Evolutionary conservation across 140 eudicot genomes (phyloP).

Genomic region (Oenanthe javanica): DNA sequence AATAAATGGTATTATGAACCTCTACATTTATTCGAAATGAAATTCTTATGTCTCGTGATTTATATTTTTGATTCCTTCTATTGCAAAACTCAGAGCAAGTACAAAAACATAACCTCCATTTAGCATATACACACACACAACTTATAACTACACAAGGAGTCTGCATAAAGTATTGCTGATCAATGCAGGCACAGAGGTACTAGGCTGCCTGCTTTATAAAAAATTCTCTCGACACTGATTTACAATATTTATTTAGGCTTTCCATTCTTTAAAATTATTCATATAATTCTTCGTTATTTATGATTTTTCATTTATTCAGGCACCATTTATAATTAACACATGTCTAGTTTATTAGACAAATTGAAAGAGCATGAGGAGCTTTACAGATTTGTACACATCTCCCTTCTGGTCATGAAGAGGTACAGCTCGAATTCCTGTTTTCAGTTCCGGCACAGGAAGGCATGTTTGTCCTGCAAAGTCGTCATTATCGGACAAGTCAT

Average conservation of each 20-base stretch:
- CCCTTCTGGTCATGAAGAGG: slow-evolving; percentile 65
- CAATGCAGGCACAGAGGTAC: background rate
- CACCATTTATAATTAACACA: background rate
- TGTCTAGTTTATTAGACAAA: slow-evolving; percentile 24
- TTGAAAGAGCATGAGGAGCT: slow-evolving; percentile 61
- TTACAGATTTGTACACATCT: slow-evolving; percentile 59
- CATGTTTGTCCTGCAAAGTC: slow-evolving; percentile 94
- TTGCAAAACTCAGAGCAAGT: background rate
- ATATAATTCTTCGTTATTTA: background rate
- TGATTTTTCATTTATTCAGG: background rate
- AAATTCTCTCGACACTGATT: background rate
- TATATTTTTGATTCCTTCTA: background rate
- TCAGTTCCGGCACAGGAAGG: slow-evolving; percentile 69
- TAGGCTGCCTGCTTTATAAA: background rate
- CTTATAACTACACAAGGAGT: background rate
- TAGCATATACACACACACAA: background rate
- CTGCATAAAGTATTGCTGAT: background rate
- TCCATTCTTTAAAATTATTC: background rate
- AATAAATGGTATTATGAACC: background rate
- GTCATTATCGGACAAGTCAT: slow-evolving; percentile 59
- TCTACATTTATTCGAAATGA: background rate
- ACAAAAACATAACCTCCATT: background rate
- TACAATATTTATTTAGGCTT: background rate
- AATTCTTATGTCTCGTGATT: background rate
- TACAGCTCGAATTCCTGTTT: slow-evolving; percentile 65